Base-by-base conservation (phyloP, 1,139 yeast genomes). In the Kurtzmaniella quercitrusa region DNA sequence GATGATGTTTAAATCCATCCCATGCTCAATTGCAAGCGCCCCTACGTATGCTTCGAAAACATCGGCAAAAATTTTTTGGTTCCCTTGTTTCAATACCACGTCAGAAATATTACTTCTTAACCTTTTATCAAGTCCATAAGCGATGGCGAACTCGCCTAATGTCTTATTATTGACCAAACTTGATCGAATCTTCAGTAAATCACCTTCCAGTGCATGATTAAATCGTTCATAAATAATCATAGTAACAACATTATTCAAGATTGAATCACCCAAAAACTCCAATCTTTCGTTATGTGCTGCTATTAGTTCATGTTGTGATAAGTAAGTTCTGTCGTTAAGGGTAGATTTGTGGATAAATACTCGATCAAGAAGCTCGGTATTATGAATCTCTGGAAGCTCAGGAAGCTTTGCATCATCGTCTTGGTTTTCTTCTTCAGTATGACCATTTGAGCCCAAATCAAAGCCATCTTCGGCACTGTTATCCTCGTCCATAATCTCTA, bases 181-280 rank as follows among this genome's bases (percentile, higher is more conserved):
- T 5, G 91, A 74, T 54, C 98, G 77, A 44, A 86, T 68, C 45
- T 73, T 73, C 0, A 96, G 82, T 49, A 94, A 66, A 38, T 81
- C 83, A 34, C 98, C 98, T 70, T 94, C 98, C 18, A 82, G 70
- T 34, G 82, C 83, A 41, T 73, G 66, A 0, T 95, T 93, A 54
- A 84, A 85, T 47, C 77, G 65, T 29, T 76, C 71, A 55, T 75
- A 89, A 16, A 89, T 71, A 41, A 89, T 73, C 49, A 79, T 68
- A 0, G 97, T 85, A 41, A 87, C 82, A 39, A 85, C 70, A 48
- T 79, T 79, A 57, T 90, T 88, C 50, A 93, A 68, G 16, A 90
- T 79, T 0, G 98, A 83, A 64, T 94, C 99, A 17, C 99, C 99
- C 38, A 90, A 66, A 58, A 90, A 94, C 64, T 94, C 99, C 34